These are phyloP conservation scores for Omphalotus olearius DNA, from an alignment of 1,284 basidiomycete genomes.

Conservation along the genomic window DNA sequence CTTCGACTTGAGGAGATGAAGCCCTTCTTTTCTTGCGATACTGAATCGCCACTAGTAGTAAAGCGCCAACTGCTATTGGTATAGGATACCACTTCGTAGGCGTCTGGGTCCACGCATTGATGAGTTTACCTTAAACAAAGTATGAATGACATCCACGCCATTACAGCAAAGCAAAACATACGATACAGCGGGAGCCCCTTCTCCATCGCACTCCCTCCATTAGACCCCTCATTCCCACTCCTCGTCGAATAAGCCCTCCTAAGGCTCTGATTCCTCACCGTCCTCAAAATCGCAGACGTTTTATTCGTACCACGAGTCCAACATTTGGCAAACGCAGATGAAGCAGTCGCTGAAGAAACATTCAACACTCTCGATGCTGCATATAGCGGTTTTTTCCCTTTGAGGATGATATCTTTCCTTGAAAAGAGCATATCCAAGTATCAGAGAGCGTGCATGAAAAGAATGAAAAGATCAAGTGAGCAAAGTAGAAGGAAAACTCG, in stretches of 20 bases:
- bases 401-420: slow-evolving; percentile 41
- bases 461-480: background rate
- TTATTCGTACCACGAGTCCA: slow-evolving; percentile 46
- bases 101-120: slow-evolving; percentile 82
- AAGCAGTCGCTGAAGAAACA: slow-evolving; percentile 47
- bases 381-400: slow-evolving; percentile 46
- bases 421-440: slow-evolving; percentile 29
- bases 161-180: slow-evolving; percentile 25
- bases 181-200: slow-evolving; percentile 46
- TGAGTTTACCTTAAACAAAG: slow-evolving; percentile 38
- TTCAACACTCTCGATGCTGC: slow-evolving; percentile 50
- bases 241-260: slow-evolving; percentile 43
- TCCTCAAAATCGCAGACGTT: slow-evolving; percentile 42
- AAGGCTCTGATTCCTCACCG: slow-evolving; percentile 39
- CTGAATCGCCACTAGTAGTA: slow-evolving; percentile 82
- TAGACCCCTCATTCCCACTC: slow-evolving; percentile 24
- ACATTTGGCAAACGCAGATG: slow-evolving; percentile 44
- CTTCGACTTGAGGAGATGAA: slow-evolving; percentile 66
- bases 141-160: slow-evolving; percentile 8
- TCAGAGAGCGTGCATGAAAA: slow-evolving; percentile 1
- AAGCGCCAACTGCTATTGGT: slow-evolving; percentile 86
- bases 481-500: background rate
- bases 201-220: slow-evolving; percentile 24
- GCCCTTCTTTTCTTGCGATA: slow-evolving; percentile 57
- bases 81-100: slow-evolving; percentile 96